Conservation (phyloP, 2,329 filamentous ascomycete species). For the Acephala macrosclerotiorum region DNA sequence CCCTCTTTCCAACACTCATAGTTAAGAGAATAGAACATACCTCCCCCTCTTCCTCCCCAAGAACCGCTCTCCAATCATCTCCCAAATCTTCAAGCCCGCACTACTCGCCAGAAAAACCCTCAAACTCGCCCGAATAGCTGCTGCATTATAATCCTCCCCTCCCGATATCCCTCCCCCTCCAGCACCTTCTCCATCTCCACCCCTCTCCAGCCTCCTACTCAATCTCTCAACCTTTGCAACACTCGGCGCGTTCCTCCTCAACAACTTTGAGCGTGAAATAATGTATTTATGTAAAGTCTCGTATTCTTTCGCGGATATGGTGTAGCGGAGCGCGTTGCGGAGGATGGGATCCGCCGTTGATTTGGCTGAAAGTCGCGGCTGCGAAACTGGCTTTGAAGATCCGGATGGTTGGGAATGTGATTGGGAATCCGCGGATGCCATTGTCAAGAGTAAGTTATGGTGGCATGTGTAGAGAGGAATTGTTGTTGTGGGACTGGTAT, state of each 20-base stretch:
- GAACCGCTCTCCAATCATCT: slow-evolving; percentile 57
- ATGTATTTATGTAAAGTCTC: slow-evolving; percentile 84
- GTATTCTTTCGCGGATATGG: slow-evolving; percentile 86
- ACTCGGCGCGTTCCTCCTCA: slow-evolving; percentile 62
- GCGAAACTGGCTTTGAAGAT: neutral
- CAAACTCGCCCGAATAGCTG: slow-evolving; percentile 73
- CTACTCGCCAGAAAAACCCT: slow-evolving; percentile 73
- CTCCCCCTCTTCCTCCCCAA: slow-evolving; percentile 47
- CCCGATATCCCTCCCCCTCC: neutral
- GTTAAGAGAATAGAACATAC: neutral
- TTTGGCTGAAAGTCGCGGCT: slow-evolving; percentile 39
- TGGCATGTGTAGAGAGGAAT: neutral
- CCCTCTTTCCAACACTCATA: neutral
- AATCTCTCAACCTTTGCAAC: slow-evolving; percentile 60
- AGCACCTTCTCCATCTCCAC: neutral
- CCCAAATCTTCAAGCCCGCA: slow-evolving; percentile 69
- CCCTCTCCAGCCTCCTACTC: slow-evolving; percentile 38
- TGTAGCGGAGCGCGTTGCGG: slow-evolving; percentile 87
- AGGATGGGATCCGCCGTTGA: slow-evolving; percentile 70
- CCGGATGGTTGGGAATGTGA: no score
- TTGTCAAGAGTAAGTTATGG: neutral
- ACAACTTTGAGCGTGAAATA: slow-evolving; percentile 71
- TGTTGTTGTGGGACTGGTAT: neutral
- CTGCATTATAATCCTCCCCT: slow-evolving; percentile 71
- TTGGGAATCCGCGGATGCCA: slow-evolving; percentile 8